These are phyloP conservation scores for Pyrenochaeta sp. DNA, from an alignment of 2,329 filamentous ascomycete genomes.

Conservation along the genomic window DNA sequence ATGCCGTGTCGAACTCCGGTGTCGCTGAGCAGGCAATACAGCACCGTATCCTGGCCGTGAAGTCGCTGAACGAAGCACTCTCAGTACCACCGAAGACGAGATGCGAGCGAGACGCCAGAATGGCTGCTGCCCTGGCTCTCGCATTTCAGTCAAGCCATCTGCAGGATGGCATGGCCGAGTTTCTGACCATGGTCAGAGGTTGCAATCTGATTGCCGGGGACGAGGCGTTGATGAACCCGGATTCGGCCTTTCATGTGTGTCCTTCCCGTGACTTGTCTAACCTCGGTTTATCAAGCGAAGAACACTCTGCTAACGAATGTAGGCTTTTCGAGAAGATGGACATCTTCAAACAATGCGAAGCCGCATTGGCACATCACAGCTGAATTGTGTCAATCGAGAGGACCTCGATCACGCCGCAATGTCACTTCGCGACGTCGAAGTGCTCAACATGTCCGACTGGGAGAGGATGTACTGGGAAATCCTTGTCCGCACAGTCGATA, in stretches of 20 bases:
- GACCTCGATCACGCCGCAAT: conserved; percentile 42
- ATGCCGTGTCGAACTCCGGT: conserved; percentile 57
- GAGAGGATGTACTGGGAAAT: conserved; percentile 39
- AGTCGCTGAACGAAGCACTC: conserved; percentile 51
- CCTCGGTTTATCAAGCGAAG: background rate
- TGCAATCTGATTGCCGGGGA: conserved; percentile 46
- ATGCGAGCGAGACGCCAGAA: conserved; percentile 47
- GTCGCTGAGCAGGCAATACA: conserved; percentile 67
- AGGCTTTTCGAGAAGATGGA: conserved; percentile 43
- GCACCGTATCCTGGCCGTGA: conserved; percentile 72
- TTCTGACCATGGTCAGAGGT: conserved; percentile 49
- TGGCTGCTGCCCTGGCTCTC: conserved; percentile 48
- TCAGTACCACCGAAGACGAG: conserved; percentile 43
- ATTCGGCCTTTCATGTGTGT: conserved; percentile 42
- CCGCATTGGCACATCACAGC: conserved; percentile 28
- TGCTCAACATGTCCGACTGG: conserved; percentile 38
- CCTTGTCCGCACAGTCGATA: conserved; percentile 33
- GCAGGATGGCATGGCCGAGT: conserved; percentile 48
- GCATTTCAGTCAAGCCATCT: conserved; percentile 51
- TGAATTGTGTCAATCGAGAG: conserved; percentile 29
- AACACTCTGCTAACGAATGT: background rate
- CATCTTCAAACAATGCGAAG: conserved; percentile 43
- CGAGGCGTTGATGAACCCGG: conserved; percentile 24
- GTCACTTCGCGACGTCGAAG: conserved; percentile 36
- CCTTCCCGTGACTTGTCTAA: background rate